Evolutionary conservation across 148 eudicot genomes (phyloP).

Genomic region (Rhododendron kiyosumense): DNA sequence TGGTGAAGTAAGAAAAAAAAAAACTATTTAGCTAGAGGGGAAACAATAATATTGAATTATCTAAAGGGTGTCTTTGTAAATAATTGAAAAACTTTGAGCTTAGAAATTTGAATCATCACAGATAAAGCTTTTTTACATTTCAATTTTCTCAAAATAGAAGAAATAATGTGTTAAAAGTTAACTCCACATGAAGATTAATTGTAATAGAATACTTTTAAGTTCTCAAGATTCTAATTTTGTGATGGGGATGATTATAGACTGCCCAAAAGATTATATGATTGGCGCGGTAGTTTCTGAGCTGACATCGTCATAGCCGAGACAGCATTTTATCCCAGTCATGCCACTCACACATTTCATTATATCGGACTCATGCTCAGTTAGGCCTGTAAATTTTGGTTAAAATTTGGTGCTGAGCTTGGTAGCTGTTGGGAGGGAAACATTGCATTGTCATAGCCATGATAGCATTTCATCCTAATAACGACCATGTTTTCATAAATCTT

Average conservation of each 20-base stretch:
- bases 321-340: background rate
- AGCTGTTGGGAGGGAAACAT: background rate
- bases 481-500: too few relatives aligned
- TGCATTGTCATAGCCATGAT: background rate
- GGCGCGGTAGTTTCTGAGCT: background rate
- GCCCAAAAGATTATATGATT: background rate
- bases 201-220: too few relatives aligned
- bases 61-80: background rate
- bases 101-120: background rate
- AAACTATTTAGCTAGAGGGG: background rate
- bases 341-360: background rate
- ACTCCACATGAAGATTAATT: background rate
- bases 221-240: background rate
- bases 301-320: background rate
- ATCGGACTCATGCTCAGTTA: background rate
- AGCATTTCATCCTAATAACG: too few relatives aligned
- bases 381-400: background rate
- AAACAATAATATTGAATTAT: background rate
- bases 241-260: background rate
- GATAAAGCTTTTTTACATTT: background rate
- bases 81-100: background rate
- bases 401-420: background rate
- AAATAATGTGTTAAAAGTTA: background rate
- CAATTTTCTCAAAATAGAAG: too few relatives aligned
- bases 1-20: background rate